phyloP scores from a whole-genome alignment of 2,329 filamentous ascomycete species.

The Fusarium heterosporum region DNA sequence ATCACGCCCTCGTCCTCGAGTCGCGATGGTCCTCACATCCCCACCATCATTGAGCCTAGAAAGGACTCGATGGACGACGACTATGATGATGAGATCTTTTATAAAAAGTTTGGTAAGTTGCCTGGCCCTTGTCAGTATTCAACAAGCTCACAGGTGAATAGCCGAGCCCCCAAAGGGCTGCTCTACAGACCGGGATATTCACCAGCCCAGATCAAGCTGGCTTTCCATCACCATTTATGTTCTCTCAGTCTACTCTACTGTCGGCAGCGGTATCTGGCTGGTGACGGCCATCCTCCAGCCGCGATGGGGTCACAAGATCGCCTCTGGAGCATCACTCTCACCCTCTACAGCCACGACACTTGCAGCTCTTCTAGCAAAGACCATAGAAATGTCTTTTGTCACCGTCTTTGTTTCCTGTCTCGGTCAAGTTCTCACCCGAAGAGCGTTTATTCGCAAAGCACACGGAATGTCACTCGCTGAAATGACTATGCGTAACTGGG shows the following conservation, averaged over 20 bases:
- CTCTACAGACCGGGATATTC: slow-evolving; percentile 50
- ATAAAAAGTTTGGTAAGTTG: slow-evolving; percentile 49
- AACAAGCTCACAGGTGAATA: slow-evolving; percentile 8
- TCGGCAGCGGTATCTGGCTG: slow-evolving; percentile 75
- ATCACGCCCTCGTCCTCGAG: slow-evolving; percentile 7
- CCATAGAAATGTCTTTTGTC: slow-evolving; percentile 82
- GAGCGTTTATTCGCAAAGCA: slow-evolving; percentile 70
- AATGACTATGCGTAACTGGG: slow-evolving; percentile 80
- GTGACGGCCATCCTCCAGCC: slow-evolving; percentile 71
- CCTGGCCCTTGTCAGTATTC: background rate
- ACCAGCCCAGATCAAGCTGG: slow-evolving; percentile 56
- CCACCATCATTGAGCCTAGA: slow-evolving; percentile 28
- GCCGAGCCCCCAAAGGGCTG: slow-evolving; percentile 51
- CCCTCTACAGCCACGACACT: slow-evolving; percentile 75
- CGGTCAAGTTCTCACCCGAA: slow-evolving; percentile 78
- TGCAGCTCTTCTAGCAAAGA: slow-evolving; percentile 77
- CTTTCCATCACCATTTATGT: slow-evolving; percentile 60
- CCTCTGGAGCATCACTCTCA: slow-evolving; percentile 63
- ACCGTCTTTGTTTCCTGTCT: slow-evolving; percentile 80
- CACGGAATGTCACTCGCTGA: slow-evolving; percentile 79
- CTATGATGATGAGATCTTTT: slow-evolving; percentile 49
- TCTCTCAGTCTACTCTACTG: slow-evolving; percentile 71
- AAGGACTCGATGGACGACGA: slow-evolving; percentile 39
- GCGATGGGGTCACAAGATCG: slow-evolving; percentile 69
- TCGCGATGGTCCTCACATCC: slow-evolving; percentile 17